Base-by-base conservation (phyloP, 352 stramenopile species). In the Globisporangium spiculum region DNA sequence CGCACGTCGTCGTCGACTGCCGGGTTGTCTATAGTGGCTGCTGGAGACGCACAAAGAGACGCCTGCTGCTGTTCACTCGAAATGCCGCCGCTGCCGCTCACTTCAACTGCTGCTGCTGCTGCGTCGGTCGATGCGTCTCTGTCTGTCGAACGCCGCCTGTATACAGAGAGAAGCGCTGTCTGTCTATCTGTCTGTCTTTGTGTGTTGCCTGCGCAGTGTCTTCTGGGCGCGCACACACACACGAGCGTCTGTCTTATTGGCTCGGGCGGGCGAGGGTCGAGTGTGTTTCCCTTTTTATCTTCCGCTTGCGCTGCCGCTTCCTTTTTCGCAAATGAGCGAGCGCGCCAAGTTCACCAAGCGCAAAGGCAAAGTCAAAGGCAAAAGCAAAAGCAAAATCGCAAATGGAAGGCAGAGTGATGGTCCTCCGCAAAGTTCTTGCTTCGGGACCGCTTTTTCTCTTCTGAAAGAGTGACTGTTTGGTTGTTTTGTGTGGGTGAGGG, bases 291-390 rank as follows among this genome's bases (percentile, higher is more conserved):
- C 14, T 62, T 26, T 69, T 32, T 60, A 27, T 72, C 73, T 72
- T 74, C 70, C 46, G 71, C 59, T 55, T 66, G 69, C 65, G 68
- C 38, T 38, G 62, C 68, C 44, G 48, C 81, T 80, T 79, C 74
- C 77, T 72, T 83, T 83, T 87, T 87, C 66, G 79, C 65, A 68
- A 87, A 81, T 87, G 79, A 83, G 65, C 60, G 60, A 56, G 67
- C 59, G 62, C 72, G 73, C 67, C 60, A 62, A 61, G 50, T 62
- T 62, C 54, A 52, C 44, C 44, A 52, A 52, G 18, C 4, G 44
- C 16, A 32, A 32, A 32, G 27, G 27, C 27, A 32, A 12, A 41
- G 34, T 12, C 34, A 41, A 41, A 41, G 34, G 34, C 34, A 44
- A 44, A 44, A 46, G 38, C 41, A 27, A 38, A 61, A 10, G 63